Evolutionary conservation across 2,329 filamentous ascomycete genomes (phyloP), one percentile per base, ranked within the genome.

Genomic region (Aspergillus arachidicola): DNA sequence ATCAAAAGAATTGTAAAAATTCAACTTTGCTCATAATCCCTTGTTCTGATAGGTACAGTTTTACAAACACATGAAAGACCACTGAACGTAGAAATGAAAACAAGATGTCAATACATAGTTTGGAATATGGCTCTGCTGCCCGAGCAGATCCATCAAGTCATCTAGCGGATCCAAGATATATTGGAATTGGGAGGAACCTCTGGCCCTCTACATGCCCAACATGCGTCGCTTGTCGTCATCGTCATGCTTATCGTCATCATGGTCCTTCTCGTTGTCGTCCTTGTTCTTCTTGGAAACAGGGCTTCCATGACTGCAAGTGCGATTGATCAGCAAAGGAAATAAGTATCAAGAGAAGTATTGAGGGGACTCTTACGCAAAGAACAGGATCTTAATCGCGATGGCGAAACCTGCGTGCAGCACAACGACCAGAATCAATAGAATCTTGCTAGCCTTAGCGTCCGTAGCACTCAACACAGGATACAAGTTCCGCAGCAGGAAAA

Each of bases 351-450:
- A 23, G 21, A 12, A 16, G 16, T 12, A 41, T 9, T 38, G 21
- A 48, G 28, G 19, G 21, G 38, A 59, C 56, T 80, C 85, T 64
- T 81, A 86, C 70, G 93, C 94, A 80, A 99, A 99, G 85, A 98
- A 98, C 32, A 98, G 81, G 63, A 97, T 90, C 85, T 98, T 98
- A 80, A 99, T 98, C 5, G 94, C 92, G 72, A 98, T 87, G 1
- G 94, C 88, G 69, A 99, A 84, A n/a, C 91, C 95, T 32, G 93
- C 89, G 80, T 99, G 95, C 66, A 98, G 83, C 34, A 87, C 85
- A 34, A 98, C 86, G 30, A 99, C 94, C 26, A 94, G 82, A 58
- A 98, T 83, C 64, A 99, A 84, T 66, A 99, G 80, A 26, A 93
- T 85, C 85, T 96, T 96, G 79, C 92, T 95, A 28, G 92, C 93